A percentile compares a stretch with the other conserved stretches of the same genome.
phyloP scores from a whole-genome alignment of 345 rosid genomes.

The Aquilaria sinensis region DNA sequence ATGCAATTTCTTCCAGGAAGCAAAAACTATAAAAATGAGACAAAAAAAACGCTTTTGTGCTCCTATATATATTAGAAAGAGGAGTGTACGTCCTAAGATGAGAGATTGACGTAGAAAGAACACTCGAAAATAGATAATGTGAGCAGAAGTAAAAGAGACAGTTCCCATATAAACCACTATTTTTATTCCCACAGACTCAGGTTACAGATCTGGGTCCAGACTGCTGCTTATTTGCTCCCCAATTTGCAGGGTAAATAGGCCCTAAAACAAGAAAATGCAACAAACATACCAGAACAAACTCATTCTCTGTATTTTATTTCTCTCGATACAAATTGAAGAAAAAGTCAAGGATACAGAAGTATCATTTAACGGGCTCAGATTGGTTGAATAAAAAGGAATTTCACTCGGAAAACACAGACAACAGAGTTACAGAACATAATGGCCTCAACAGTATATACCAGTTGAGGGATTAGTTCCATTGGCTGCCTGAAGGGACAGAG shows the following conservation, averaged over 20 bases:
- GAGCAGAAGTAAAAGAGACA: no score
- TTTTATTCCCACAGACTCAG: no score
- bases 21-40: no score
- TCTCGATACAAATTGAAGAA: not conserved
- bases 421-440: not conserved
- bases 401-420: not conserved
- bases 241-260: not conserved
- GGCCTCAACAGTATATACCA: slow-evolving; percentile 32
- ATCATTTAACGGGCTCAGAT: not conserved
- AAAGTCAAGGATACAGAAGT: no score
- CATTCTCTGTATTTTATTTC: not conserved
- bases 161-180: no score
- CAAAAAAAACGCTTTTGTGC: no score
- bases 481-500: slow-evolving; percentile 29
- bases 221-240: slow-evolving; percentile 12
- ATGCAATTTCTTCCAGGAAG: no score
- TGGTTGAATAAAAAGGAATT: slow-evolving; percentile 1
- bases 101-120: no score
- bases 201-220: no score
- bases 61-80: no score
- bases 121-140: no score
- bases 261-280: slow-evolving; percentile 5
- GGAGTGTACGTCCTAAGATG: no score
- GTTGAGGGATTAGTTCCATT: slow-evolving; percentile 25
- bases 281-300: not conserved